Base-by-base conservation (phyloP, 2,329 filamentous ascomycete species). In the Aspergillus amoenus region DNA sequence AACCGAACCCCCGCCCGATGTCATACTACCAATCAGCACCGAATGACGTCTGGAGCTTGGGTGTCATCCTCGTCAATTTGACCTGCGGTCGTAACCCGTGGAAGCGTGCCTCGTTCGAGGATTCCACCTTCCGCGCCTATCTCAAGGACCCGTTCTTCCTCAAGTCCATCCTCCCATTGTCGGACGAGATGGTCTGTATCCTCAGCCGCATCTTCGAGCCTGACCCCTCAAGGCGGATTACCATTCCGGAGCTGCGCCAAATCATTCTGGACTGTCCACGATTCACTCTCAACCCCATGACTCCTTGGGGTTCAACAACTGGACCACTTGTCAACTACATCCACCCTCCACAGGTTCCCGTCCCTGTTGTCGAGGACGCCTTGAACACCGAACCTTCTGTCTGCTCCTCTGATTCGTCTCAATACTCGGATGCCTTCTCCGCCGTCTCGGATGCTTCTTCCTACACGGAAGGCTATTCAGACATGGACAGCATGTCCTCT, bases 31-130 rank as follows among this genome's bases (percentile, higher is more conserved):
- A 88, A 65, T 96, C 93, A 64, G 92, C 91, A 52, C 90, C 93
- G 57, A 99, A 97, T 79, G 94, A 99, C 76, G 87, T 97, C 67
- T 99, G 94, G 94, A 93, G 90, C 70, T 84, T 99, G n/a, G 94
- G 94, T 66, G 93, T 99, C 52, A 96, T 99, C 72, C 83, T 99
- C 60, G 92, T 99, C 68, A 99, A 99, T 80, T 82, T 99, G 65
- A 96, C 92, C 51, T 99, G 94, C 78, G 94, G 94, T 71, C 91
- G 94, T 74, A 99, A 99, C 78, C 94, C 94, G 58, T 99, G 94
- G 94, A 97, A 97, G 80, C 89, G 94, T 73, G 94, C 94, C 61
- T 96, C 92, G 12, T 81, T 86, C 66, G 91, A 96, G 74, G 94
- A 99, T 76, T 91, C 91, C 63, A 97, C 94, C 45, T 99, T 97